Conservation (phyloP, 345 rosid species). For the Pistacia integerrima region DNA sequence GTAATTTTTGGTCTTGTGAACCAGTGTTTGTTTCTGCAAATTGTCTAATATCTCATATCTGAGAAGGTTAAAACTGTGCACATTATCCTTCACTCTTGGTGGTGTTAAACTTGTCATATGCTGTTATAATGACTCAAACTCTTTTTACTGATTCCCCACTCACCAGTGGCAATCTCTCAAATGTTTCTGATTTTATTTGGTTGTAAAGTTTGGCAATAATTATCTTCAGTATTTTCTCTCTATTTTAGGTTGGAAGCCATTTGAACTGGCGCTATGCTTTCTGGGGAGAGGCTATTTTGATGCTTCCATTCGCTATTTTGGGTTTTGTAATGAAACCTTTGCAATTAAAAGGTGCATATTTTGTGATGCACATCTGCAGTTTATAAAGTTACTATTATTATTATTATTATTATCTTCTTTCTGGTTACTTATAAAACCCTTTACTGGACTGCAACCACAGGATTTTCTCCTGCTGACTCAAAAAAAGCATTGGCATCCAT, state of each 20-base stretch:
- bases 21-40: not conserved
- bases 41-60: not conserved
- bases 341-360: constrained; percentile 74
- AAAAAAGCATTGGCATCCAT: constrained; percentile 48
- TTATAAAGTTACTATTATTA: not conserved
- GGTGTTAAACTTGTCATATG: not conserved
- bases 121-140: not conserved
- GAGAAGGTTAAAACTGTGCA: not conserved
- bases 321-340: constrained; percentile 82
- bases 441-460: constrained; percentile 34
- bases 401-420: not conserved
- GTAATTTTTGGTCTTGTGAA: not conserved
- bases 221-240: constrained; percentile 12
- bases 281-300: constrained; percentile 78
- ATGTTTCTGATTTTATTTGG: not conserved
- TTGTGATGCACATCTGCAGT: constrained; percentile 8
- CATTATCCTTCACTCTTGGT: not conserved
- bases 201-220: not conserved
- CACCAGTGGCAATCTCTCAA: not conserved
- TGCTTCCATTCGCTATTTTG: constrained; percentile 79
- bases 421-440: not conserved
- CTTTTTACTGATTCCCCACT: not conserved
- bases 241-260: constrained; percentile 62
- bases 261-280: constrained; percentile 84
- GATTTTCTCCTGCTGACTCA: constrained; percentile 67